Percentiles rank a stretch among this genome's conserved stretches.
Evolutionary conservation across 2,329 filamentous ascomycete species (phyloP).

Genomic region (Aurifilum marmelostoma): DNA sequence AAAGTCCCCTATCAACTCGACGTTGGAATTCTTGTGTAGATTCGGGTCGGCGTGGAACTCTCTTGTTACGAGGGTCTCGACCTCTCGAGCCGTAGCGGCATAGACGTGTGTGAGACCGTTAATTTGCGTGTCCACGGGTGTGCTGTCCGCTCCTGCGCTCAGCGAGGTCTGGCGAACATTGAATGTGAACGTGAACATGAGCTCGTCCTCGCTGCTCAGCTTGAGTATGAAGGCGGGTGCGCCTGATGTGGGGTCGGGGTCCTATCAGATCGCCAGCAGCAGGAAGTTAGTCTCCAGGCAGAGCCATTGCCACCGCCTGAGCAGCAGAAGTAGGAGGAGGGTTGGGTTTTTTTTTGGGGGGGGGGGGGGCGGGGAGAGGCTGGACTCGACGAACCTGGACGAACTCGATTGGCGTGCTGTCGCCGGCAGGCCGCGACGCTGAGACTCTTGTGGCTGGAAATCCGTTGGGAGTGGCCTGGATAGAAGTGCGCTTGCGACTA

Average conservation of each 20-base stretch:
- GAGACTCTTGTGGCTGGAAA: slow-evolving; percentile 82
- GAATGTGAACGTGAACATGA: slow-evolving; percentile 92
- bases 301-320: neutral
- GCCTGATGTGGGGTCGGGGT: slow-evolving; percentile 66
- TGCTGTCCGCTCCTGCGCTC: slow-evolving; percentile 52
- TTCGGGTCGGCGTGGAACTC: slow-evolving; percentile 98
- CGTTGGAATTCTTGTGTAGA: slow-evolving; percentile 94
- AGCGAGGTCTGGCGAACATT: slow-evolving; percentile 59
- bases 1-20: slow-evolving; percentile 92
- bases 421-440: slow-evolving; percentile 72
- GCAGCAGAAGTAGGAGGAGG: neutral
- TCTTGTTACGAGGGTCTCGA: slow-evolving; percentile 90
- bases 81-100: slow-evolving; percentile 80
- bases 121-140: slow-evolving; percentile 72
- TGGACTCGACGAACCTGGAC: slow-evolving; percentile 68
- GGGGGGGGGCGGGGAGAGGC: no score
- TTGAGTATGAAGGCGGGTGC: slow-evolving; percentile 81
- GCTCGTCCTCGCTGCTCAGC: slow-evolving; percentile 86
- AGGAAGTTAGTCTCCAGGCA: slow-evolving; percentile 17
- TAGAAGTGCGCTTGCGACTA: slow-evolving; percentile 73
- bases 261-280: slow-evolving; percentile 55
- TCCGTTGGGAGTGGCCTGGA: slow-evolving; percentile 81
- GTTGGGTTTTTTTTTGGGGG: no score
- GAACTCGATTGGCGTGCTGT: slow-evolving; percentile 82
- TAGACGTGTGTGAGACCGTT: slow-evolving; percentile 92